A percentile compares a stretch with the other conserved stretches of the same genome.
Conservation (phyloP, 2,329 filamentous ascomycete species). For the Emergomyces pasteurianus region DNA sequence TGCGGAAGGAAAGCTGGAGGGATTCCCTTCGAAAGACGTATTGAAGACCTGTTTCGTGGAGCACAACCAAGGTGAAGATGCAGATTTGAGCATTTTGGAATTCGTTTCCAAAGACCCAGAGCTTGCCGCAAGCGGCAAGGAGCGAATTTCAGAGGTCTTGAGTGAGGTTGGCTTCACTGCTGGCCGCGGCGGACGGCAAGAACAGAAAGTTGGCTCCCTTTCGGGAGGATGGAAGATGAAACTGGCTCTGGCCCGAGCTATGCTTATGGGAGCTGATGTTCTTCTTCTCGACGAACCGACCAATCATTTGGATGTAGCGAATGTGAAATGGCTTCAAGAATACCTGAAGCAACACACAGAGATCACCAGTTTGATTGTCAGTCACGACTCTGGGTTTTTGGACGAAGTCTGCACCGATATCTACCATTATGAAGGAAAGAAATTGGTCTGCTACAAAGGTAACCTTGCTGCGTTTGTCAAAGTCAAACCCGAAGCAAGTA, state of each 20-base stretch:
- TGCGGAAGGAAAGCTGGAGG: slow-evolving; percentile 87
- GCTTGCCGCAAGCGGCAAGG: slow-evolving; percentile 63
- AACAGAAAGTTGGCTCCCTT: slow-evolving; percentile 80
- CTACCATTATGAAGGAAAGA: slow-evolving; percentile 98
- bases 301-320: slow-evolving; percentile 93
- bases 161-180: slow-evolving; percentile 87
- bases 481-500: slow-evolving; percentile 85
- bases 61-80: slow-evolving; percentile 97
- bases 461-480: slow-evolving; percentile 60
- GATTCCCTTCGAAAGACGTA: slow-evolving; percentile 84
- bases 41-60: slow-evolving; percentile 96
- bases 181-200: slow-evolving; percentile 78
- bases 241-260: slow-evolving; percentile 85
- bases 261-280: slow-evolving; percentile 95
- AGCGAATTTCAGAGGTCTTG: slow-evolving; percentile 73
- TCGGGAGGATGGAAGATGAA: slow-evolving; percentile 99
- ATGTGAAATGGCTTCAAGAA: slow-evolving; percentile 89
- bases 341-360: slow-evolving; percentile 94
- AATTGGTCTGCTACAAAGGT: slow-evolving; percentile 51
- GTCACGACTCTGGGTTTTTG: slow-evolving; percentile 94
- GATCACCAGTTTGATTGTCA: slow-evolving; percentile 94
- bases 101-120: slow-evolving; percentile 84
- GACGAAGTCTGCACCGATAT: slow-evolving; percentile 98
- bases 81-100: slow-evolving; percentile 88
- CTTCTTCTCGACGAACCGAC: slow-evolving; percentile 95